Evolutionary conservation across 129 eudicot genomes (phyloP), one percentile per base, ranked within the genome.

Genomic region (Arctium minus): DNA sequence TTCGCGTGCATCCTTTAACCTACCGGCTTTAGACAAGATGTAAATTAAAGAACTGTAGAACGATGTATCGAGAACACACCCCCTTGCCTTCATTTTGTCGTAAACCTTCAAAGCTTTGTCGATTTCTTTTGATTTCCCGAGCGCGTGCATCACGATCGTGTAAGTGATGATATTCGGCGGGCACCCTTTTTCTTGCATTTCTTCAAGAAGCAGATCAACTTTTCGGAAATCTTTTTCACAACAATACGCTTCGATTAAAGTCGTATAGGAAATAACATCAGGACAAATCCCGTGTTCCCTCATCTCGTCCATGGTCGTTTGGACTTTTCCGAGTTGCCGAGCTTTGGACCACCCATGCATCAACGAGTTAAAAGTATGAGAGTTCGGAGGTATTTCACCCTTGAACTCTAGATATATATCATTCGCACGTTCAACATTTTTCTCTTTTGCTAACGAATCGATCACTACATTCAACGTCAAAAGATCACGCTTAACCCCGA

Each of bases 321-420:
- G 76, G 12, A 91, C 93, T 75, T 85, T 92, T 15, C 53, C 90
- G n/a, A 91, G 17, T 48, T 90, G 31, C 84, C 92, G 86, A 65
- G 80, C 81, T 88, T 88, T 93, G 77, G 92, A 85, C 95, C 92
- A 91, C 46, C 99, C 99, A 68, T 92, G 95, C n/a, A 93, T 79
- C 10, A 96, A 79, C 3, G 91, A 42, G 42, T 96, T 96, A 78
- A 86, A 96, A 29, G 92, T 93, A 46, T 15, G 76, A 35, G 72
- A 32, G 77, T 82, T 82, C 2, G 92, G 95, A 83, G 84, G 75
- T 15, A 93, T 85, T 22, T 60, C 50, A 35, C 87, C 74, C 84
- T 87, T 91, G 38, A 86, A 90, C 50, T 91, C 90, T 12, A 50
- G 6, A 77, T 72, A 88, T 22, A 91, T 85, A 10, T 83, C 79